phyloP scores from a whole-genome alignment of 306 rosid genomes.

The Cicer arietinum region DNA sequence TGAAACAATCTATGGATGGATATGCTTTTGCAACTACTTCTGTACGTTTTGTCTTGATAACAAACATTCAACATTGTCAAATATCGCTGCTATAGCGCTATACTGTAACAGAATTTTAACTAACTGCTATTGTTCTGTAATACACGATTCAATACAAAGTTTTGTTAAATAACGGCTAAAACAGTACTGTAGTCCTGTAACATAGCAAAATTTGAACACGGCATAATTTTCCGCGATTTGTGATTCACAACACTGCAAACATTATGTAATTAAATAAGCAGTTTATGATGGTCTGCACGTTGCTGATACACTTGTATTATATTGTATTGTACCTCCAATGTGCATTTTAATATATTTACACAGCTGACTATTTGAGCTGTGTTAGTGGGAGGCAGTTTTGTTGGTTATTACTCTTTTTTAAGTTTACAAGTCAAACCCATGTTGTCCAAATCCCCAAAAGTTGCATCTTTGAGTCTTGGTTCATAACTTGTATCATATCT shows the following conservation, averaged over 20 bases:
- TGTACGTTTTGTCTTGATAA: background rate
- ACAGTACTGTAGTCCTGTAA: too few species aligned
- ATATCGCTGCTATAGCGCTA: too few species aligned
- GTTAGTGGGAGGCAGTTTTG: constrained; percentile 51
- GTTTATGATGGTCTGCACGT: constrained; percentile 24
- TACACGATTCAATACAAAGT: too few species aligned
- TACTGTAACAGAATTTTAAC: too few species aligned
- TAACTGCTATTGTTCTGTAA: too few species aligned
- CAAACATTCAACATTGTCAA: background rate
- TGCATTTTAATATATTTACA: constrained; percentile 1
- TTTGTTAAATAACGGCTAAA: too few species aligned
- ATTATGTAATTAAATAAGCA: background rate
- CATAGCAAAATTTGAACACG: too few species aligned
- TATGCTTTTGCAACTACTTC: constrained; percentile 2
- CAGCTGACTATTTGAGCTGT: constrained; percentile 48
- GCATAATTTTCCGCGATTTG: too few species aligned
- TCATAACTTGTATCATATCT: constrained; percentile 18
- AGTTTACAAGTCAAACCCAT: constrained; percentile 41
- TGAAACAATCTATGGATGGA: background rate
- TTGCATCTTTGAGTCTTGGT: constrained; percentile 23
- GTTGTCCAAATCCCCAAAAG: constrained; percentile 38
- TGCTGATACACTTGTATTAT: background rate
- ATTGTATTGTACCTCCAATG: background rate
- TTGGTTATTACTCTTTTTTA: constrained; percentile 44
- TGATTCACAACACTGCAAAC: too few species aligned